These are phyloP conservation scores for Gaeumannomyces tritici DNA, from an alignment of 2,329 filamentous ascomycete species.

Conservation along the genomic window DNA sequence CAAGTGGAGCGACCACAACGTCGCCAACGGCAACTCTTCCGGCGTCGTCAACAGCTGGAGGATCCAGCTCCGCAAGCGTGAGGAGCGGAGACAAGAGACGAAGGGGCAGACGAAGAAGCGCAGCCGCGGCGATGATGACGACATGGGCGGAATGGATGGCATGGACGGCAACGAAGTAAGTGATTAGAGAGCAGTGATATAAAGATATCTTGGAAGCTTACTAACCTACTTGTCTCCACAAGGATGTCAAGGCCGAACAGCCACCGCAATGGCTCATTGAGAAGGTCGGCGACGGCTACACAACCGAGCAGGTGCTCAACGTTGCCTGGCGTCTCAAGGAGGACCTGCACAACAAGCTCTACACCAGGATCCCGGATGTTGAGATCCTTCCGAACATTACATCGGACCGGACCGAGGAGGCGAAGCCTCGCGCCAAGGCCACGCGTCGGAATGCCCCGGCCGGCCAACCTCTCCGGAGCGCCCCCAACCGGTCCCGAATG, in stretches of 20 bases:
- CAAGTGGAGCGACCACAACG: slow-evolving; percentile 48
- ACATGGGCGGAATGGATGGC: neutral
- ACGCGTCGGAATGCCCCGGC: slow-evolving; percentile 12
- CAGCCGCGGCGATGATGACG: slow-evolving; percentile 13
- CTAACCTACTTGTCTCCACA: neutral
- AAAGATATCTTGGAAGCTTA: neutral
- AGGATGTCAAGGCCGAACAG: neutral
- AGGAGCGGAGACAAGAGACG: slow-evolving; percentile 45
- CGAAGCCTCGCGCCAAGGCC: slow-evolving; percentile 15
- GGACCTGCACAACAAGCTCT: slow-evolving; percentile 30
- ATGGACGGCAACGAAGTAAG: neutral
- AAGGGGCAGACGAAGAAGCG: slow-evolving; percentile 23
- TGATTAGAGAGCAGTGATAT: neutral
- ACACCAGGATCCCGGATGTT: slow-evolving; percentile 44
- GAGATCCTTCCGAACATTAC: slow-evolving; percentile 48
- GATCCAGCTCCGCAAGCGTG: slow-evolving; percentile 54
- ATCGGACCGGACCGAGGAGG: slow-evolving; percentile 21
- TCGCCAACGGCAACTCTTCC: slow-evolving; percentile 16
- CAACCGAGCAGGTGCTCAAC: slow-evolving; percentile 33
- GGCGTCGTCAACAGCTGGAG: slow-evolving; percentile 50
- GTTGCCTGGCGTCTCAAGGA: slow-evolving; percentile 35
- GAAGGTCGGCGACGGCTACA: slow-evolving; percentile 30
- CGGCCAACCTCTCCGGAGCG: slow-evolving; percentile 4
- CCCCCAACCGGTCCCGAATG: neutral
- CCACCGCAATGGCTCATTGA: slow-evolving; percentile 1